Evolutionary conservation across 345 rosid genomes (phyloP).

Genomic region (Crucihimalaya himalaica): DNA sequence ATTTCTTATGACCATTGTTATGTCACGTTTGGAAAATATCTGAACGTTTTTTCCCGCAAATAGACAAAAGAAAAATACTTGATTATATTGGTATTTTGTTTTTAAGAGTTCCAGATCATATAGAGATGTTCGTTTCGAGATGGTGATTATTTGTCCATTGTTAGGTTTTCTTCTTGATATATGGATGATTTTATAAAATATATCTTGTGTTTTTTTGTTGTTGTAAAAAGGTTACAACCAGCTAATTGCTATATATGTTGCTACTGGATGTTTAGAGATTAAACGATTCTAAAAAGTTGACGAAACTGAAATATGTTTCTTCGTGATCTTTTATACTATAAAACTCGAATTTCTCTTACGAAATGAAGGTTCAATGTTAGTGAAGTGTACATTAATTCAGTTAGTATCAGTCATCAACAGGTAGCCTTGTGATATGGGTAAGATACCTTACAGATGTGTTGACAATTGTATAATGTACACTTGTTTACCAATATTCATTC

Average conservation of each 20-base stretch:
- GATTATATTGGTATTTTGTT: conserved; percentile 7
- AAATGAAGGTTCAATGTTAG: background rate
- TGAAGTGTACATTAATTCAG: background rate
- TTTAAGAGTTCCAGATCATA: conserved; percentile 19
- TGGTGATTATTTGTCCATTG: conserved; percentile 10
- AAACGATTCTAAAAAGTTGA: background rate
- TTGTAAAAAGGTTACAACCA: background rate
- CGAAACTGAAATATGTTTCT: background rate
- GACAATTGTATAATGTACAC: conserved; percentile 20
- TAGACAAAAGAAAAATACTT: conserved; percentile 6
- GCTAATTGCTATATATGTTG: background rate
- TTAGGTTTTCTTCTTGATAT: background rate
- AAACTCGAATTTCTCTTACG: background rate
- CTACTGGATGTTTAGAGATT: background rate
- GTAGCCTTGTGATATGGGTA: background rate
- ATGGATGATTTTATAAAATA: background rate
- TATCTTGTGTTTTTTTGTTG: background rate
- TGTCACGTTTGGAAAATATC: conserved; percentile 42
- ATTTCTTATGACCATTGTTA: background rate
- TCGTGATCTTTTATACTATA: background rate
- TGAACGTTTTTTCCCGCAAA: conserved; percentile 19
- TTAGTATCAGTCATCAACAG: conserved; percentile 15
- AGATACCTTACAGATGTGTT: conserved; percentile 24
- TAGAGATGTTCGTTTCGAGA: conserved; percentile 18
- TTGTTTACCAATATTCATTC: conserved; percentile 21